phyloP scores from a whole-genome alignment of 257 asterid species.

The Paulownia fortunei region DNA sequence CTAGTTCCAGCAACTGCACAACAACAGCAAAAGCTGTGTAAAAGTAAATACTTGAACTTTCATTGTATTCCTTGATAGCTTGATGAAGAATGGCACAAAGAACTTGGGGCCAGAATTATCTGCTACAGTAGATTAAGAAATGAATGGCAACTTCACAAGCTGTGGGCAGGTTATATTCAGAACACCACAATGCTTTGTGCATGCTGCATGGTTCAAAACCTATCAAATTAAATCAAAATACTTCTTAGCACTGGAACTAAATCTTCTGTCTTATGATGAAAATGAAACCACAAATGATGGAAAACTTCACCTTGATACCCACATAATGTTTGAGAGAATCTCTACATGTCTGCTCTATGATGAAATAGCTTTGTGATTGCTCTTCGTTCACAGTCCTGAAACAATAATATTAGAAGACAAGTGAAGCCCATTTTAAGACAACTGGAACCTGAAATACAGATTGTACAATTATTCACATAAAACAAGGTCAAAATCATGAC shows the following conservation, averaged over 20 bases:
- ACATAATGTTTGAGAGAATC: background rate
- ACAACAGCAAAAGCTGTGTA: background rate
- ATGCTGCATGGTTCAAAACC: slow-evolving; percentile 15
- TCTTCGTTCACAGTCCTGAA: slow-evolving; percentile 63
- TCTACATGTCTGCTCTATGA: slow-evolving; percentile 49
- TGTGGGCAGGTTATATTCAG: background rate
- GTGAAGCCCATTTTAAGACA: background rate
- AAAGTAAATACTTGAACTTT: background rate
- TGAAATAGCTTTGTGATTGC: slow-evolving; percentile 60
- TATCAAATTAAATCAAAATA: background rate
- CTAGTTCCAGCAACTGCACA: background rate
- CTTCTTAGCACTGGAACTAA: background rate
- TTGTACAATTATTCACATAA: background rate
- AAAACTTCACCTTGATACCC: slow-evolving; percentile 18
- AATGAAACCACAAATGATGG: background rate
- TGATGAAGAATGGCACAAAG: slow-evolving; percentile 2
- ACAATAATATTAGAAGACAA: background rate
- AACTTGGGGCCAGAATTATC: background rate
- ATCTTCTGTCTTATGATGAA: slow-evolving; percentile 20
- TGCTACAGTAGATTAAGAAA: background rate
- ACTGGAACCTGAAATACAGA: background rate
- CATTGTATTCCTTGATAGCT: background rate
- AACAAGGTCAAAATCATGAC: background rate
- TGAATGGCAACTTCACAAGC: background rate
- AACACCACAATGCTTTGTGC: background rate